Evolutionary conservation across 2,329 filamentous ascomycete species (phyloP), one percentile per base, ranked within the genome.

Genomic region (Epichloe glyceriae): DNA sequence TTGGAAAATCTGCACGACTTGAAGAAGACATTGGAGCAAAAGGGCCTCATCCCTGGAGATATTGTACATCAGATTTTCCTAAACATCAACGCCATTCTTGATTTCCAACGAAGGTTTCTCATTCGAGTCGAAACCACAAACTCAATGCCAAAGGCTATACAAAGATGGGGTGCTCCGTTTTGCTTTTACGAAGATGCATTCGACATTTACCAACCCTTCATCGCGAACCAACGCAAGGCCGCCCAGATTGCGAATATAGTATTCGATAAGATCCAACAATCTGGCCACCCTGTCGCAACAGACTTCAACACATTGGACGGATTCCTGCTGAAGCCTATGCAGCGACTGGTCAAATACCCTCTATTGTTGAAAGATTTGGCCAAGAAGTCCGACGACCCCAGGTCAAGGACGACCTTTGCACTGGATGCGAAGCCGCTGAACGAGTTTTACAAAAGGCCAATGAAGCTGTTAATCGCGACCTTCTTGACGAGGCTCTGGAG

Each of bases 111-210:
- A 55, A 82, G 90, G 30, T 97, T 98, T 61, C 74, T 98, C 46
- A 97, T 98, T 61, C 85, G 89, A 50, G 87, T 98, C 55, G 93
- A 98, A 70, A 94, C 94, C 30, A 94, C 90, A 38, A 95, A 97
- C 62, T 89, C 87, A 3, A 80, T 88, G 69, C 78, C 87, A 0
- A 76, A 84, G 54, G 70, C 77, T 4, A 75, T 80, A 54, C 93
- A 98, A 65, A 86, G 91, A 64, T 98, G 93, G 93, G 93, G 93
- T n/a, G 76, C 82, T n/a, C 80, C 94, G 0, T 97, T 97, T 63
- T 78, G 86, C 14, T 74, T 82, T 14, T 89, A 91, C 63, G 88
- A 93, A 64, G 87, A 93, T 53, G 80, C 83, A 0, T 96, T 98
- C 66, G 82, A 85, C 55, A 90, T 95, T 53, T 98, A 98, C 65